These are phyloP conservation scores for Penicillium roqueforti DNA, from an alignment of 495 filamentous ascomycete species.

Conservation along the genomic window DNA sequence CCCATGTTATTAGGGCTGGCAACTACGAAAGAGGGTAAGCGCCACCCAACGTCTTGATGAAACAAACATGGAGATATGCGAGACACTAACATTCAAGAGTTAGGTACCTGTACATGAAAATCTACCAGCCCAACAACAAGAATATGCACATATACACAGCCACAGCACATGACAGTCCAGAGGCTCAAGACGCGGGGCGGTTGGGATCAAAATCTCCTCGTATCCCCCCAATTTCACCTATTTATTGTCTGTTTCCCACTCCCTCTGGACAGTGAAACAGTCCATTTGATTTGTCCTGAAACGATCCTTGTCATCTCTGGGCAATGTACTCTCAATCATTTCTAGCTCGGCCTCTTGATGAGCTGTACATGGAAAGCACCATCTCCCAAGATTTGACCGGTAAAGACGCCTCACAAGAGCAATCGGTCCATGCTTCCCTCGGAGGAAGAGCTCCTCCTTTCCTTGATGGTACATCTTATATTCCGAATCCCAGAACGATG, in stretches of 20 bases:
- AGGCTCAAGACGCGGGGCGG: not conserved
- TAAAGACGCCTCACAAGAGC: not conserved
- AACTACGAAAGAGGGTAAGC: not conserved
- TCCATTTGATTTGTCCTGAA: not conserved
- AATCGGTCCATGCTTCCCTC: not conserved
- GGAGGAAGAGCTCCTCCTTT: not conserved
- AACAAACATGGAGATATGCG: not conserved
- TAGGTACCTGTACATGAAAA: not conserved
- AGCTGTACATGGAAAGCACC: conserved; percentile 2
- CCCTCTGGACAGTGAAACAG: not conserved
- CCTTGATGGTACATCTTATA: not conserved
- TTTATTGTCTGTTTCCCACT: not conserved
- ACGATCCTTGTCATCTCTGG: not conserved
- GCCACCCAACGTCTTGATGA: not conserved
- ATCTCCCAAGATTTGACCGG: not conserved
- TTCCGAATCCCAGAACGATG: not conserved
- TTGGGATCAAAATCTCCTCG: not conserved
- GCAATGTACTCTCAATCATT: not conserved
- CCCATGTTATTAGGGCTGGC: not conserved
- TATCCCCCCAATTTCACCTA: not conserved
- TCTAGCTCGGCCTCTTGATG: not conserved
- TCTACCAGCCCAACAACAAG: not conserved
- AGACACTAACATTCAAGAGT: not conserved
- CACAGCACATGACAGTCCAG: not conserved
- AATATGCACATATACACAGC: not conserved